Base-by-base conservation (phyloP, 1,284 basidiomycete species). In the Trichosporon faecale region DNA sequence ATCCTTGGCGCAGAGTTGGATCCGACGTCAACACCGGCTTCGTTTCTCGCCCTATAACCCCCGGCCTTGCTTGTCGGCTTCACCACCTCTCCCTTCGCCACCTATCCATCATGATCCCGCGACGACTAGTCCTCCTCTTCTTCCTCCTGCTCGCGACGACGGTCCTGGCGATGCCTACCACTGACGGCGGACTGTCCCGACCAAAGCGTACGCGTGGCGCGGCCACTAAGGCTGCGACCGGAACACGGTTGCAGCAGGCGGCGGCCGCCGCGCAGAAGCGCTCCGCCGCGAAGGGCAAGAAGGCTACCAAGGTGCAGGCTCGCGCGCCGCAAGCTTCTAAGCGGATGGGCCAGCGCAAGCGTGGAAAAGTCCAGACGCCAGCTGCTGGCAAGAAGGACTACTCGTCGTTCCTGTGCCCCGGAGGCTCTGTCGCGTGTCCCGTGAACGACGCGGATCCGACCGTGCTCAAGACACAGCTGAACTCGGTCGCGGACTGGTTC, bases 341-440 rank as follows among this genome's bases (percentile, higher is more conserved):
- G 49, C 78, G 80, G 23, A 80, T 84, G 79, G 82, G 82, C 25
- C 71, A 75, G 66, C 76, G 79, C 21, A 75, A 73, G 3, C 72
- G 72, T 46, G 2, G 7, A 3, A 37, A 75, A 18, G 57, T 31
- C 3, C 27, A 33, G 79, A 79, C 61, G 77, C 77, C 69, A 66
- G 75, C 29, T 75, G 75, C 68, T 11, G 27, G 35, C 27, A 80
- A 82, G 73, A 84, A 84, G 75, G 83, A 85, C 69, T 85, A 83
- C 74, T 82, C 80, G 12, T 76, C 80, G 25, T 85, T 85, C 77
- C 77, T 85, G 44, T 85, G 84, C 69, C 83, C 82, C 3, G 81
- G 78, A 16, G 77, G 78, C 11, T 76, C 76, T 4, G 75, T 81
- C 64, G 82, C 84, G 18, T 84, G 84, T 68, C 84, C 84, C 2